Evolutionary conservation across 176 grass and related monocot genomes (phyloP).

Genomic region (Aegilops longissima): DNA sequence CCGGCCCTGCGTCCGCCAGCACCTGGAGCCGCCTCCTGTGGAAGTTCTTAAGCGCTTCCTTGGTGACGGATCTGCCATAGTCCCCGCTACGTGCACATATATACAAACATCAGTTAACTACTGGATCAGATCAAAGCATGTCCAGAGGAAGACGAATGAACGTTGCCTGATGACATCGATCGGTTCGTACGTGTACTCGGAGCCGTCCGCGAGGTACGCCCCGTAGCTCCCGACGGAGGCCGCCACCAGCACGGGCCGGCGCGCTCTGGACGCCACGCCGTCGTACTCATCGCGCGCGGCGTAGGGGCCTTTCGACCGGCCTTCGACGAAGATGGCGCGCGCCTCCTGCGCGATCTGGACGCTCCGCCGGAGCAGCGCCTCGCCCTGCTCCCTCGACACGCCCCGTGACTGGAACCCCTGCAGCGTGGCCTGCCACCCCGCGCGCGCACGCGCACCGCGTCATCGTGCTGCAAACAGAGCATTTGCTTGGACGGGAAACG

Average conservation of each 20-base stretch:
- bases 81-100: background rate
- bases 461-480: background rate
- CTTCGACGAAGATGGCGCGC: slow-evolving; percentile 15
- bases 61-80: slow-evolving; percentile 24
- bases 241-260: background rate
- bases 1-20: slow-evolving; percentile 28
- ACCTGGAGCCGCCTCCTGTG: slow-evolving; percentile 42
- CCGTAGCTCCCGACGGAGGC: slow-evolving; percentile 45
- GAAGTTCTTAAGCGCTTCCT: slow-evolving; percentile 33
- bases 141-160: background rate
- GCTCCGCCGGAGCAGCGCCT: slow-evolving; percentile 34
- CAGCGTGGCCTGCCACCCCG: slow-evolving; percentile 24
- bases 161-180: background rate
- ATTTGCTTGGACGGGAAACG: background rate
- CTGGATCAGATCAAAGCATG: background rate
- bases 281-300: background rate
- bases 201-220: slow-evolving; percentile 31
- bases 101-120: background rate
- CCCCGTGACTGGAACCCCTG: slow-evolving; percentile 30
- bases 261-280: background rate
- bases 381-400: slow-evolving; percentile 19
- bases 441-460: background rate
- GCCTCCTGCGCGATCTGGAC: slow-evolving; percentile 44
- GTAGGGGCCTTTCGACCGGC: slow-evolving; percentile 19
- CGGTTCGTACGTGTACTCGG: slow-evolving; percentile 33